Base-by-base conservation (phyloP, 2,329 filamentous ascomycete species). In the Colletotrichum agaves region DNA sequence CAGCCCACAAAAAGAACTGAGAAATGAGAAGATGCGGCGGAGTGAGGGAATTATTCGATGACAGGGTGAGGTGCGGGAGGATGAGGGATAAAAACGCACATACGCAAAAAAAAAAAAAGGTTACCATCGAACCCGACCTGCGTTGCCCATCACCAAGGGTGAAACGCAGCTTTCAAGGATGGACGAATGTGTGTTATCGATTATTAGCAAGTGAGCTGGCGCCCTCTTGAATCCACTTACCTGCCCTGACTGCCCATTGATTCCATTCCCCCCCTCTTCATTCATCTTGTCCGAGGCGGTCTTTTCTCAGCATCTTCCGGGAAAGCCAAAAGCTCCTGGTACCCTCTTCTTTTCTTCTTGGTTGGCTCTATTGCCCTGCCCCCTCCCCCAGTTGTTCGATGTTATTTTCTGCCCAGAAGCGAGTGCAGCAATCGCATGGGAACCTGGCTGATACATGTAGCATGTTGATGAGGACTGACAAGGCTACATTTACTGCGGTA, bases 161-260 rank as follows among this genome's bases (percentile, higher is more conserved):
- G 60, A 67, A 67, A 64, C 64, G 21, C 52, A 58, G 27, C 23
- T 33, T 19, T 7, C 60, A 63, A 58, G 64, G 64, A 50, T 67
- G 31, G 33, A 56, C 13, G 19, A 58, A 63, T 64, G 60, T 67
- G 53, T 58, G 64, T n/a, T n/a, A 67, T 63, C 58, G 46, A 63
- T 58, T 46, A 17, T 39, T 64, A 63, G 64, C 52, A 53, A 64
- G 52, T 53, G 31, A 58, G 46, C 46, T 60, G 44, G 21, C 35
- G 57, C 50, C 41, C 27, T n/a, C 35, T 46, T 15, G 44, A 63
- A 63, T 57, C 60, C 63, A 63, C 63, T 37, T 63, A 27, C 44
- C 13, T 46, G 50, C 44, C 46, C 50, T 52, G 37, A 35, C 37
- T 13, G 15, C 15, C 27, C 46, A 35, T 33, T 44, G 37, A 41